Base-by-base conservation (phyloP, 1,284 basidiomycete species). In the Trametes pubescens region DNA sequence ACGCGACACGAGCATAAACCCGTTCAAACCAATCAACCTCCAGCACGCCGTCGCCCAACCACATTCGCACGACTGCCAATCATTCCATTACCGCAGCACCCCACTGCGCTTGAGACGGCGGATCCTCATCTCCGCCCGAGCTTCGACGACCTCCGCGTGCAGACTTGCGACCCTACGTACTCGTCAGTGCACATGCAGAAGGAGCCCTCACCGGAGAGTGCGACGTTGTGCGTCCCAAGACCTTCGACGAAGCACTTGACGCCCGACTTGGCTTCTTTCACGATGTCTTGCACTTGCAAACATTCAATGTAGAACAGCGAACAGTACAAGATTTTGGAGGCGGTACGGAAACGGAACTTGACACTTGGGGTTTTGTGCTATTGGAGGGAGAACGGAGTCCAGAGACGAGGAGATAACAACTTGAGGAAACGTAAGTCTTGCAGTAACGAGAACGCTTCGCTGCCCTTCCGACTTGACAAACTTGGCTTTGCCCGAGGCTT, bases 341-440 rank as follows among this genome's bases (percentile, higher is more conserved):
- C 66, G 70, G 62, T 70, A 72, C 64, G 66, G 51, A 70, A 75
- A 80, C 70, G 70, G 76, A 78, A 82, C 80, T 81, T 81, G 80
- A 78, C 69, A 80, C 75, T 81, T 81, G 47, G 78, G 73, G 74
- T 76, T 79, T 76, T 79, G 76, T 79, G 76, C 75, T 77, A 76
- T 76, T 76, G 73, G 69, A 70, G 52, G 52, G 68, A 55, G 63
- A 68, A 72, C 62, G 70, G 64, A 74, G 70, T 74, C 72, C 70
- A 35, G 63, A 71, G 71, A 71, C 63, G 70, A 65, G 64, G 64
- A 71, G 69, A 60, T 68, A 72, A 73, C 35, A 74, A 72, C 72
- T 77, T 75, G 75, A 70, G 61, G 70, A 72, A 59, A 72, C 70
- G 74, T 74, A 76, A 68, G 65, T 63, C 67, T 73, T 75, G 70